phyloP scores from a whole-genome alignment of 495 filamentous ascomycete species.

The Chaetomium fimeti region DNA sequence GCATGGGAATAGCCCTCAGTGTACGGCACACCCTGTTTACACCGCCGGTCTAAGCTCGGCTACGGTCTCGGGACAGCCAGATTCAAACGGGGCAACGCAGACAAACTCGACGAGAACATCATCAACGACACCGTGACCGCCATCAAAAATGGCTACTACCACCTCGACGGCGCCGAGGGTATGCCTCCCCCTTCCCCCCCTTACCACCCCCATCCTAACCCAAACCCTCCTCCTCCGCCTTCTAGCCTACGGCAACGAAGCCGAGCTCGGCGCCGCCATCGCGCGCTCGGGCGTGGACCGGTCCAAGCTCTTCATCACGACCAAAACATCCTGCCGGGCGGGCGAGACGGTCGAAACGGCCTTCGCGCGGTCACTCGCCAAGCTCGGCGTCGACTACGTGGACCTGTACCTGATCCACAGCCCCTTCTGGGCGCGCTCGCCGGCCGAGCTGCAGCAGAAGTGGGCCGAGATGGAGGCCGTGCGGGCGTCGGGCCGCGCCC shows the following conservation, averaged over 20 bases:
- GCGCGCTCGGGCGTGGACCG: slow-evolving; percentile 63
- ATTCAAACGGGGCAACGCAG: slow-evolving; percentile 37
- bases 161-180: slow-evolving; percentile 78
- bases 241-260: slow-evolving; percentile 74
- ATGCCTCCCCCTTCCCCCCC: slow-evolving; percentile 10
- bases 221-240: neutral
- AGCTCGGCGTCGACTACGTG: slow-evolving; percentile 74
- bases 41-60: slow-evolving; percentile 53
- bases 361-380: slow-evolving; percentile 70
- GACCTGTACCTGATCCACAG: slow-evolving; percentile 82
- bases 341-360: slow-evolving; percentile 58
- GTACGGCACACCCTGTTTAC: neutral
- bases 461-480: slow-evolving; percentile 80
- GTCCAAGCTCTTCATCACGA: slow-evolving; percentile 71
- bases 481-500: slow-evolving; percentile 65
- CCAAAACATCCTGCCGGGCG: slow-evolving; percentile 62
- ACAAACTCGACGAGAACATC: slow-evolving; percentile 50
- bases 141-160: slow-evolving; percentile 67
- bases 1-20: slow-evolving; percentile 3
- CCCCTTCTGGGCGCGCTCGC: slow-evolving; percentile 65
- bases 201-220: neutral
- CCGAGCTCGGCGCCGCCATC: slow-evolving; percentile 72
- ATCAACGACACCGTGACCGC: slow-evolving; percentile 65
- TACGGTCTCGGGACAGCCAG: slow-evolving; percentile 63
- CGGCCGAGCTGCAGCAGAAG: slow-evolving; percentile 61